phyloP scores from a whole-genome alignment of 805 yeast species.

The Debaryomyces castellii region DNA sequence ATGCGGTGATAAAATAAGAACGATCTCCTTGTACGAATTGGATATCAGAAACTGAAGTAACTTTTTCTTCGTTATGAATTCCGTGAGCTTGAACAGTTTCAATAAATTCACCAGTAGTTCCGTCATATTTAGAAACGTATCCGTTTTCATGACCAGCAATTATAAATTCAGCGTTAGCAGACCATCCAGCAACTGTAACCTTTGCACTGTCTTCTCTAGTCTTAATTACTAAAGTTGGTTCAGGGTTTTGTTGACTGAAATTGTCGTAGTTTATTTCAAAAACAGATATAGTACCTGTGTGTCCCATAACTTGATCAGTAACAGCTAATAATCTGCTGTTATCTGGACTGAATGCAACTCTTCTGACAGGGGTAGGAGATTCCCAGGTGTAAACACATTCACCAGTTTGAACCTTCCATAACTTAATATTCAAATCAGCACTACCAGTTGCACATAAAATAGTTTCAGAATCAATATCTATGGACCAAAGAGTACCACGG shows the following conservation, averaged over 20 bases:
- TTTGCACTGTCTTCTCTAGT: conserved; percentile 60
- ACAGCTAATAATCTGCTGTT: conserved; percentile 69
- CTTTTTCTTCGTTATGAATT: conserved; percentile 49
- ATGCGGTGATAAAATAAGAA: conserved; percentile 87
- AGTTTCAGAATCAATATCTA: conserved; percentile 78
- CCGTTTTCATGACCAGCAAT: conserved; percentile 92
- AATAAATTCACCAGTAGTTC: conserved; percentile 69
- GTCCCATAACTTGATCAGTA: conserved; percentile 91
- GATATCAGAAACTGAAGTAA: conserved; percentile 66
- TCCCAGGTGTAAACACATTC: conserved; percentile 70
- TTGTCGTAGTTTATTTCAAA: conserved; percentile 58
- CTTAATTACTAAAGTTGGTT: conserved; percentile 59
- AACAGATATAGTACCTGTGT: conserved; percentile 70
- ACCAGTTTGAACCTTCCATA: conserved; percentile 85
- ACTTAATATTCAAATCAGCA: conserved; percentile 81
- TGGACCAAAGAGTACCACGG: conserved; percentile 92
- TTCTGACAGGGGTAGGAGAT: conserved; percentile 82
- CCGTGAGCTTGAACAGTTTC: conserved; percentile 68
- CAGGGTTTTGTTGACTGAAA: conserved; percentile 43
- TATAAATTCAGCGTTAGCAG: conserved; percentile 69
- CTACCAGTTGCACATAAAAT: conserved; percentile 79
- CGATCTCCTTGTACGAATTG: conserved; percentile 80
- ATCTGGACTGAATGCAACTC: conserved; percentile 82
- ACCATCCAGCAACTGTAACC: conserved; percentile 85
- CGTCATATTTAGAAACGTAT: conserved; percentile 73